Conservation (phyloP, 1,139 yeast genomes). For the Geotrichum bryndzae region DNA sequence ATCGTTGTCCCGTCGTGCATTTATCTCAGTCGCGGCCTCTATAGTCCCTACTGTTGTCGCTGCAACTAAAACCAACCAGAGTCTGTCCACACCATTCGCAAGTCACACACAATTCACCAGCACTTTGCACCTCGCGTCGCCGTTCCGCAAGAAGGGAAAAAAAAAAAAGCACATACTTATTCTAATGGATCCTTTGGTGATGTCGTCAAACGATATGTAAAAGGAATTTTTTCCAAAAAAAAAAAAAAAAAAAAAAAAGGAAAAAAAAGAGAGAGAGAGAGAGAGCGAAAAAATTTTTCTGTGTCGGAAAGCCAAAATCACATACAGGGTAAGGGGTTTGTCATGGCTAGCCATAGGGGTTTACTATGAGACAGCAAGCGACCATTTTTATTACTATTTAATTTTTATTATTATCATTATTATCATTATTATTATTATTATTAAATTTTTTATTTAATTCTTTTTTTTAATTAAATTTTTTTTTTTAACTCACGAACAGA, state of each 20-base stretch:
- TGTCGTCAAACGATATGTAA: slow-evolving; percentile 11
- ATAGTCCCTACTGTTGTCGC: not conserved
- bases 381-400: too few species aligned
- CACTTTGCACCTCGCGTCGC: not conserved
- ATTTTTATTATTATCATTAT: too few species aligned
- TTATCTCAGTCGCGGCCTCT: not conserved
- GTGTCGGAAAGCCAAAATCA: slow-evolving; percentile 1
- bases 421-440: too few species aligned
- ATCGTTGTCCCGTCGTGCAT: not conserved
- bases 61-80: not conserved
- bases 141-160: not conserved
- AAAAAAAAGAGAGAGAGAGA: slow-evolving; percentile 3
- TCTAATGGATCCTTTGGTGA: slow-evolving; percentile 11
- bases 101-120: not conserved
- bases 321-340: slow-evolving; percentile 5
- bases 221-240: not conserved
- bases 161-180: slow-evolving; percentile 5
- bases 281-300: not conserved
- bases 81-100: not conserved
- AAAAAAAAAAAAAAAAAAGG: not conserved
- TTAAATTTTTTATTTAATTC: too few species aligned
- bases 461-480: not conserved
- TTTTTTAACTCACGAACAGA: not conserved
- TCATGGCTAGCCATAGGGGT: not conserved
- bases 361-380: too few species aligned